These are phyloP conservation scores for Zostera marina DNA, from an alignment of 116 monocot species.

Conservation along the genomic window DNA sequence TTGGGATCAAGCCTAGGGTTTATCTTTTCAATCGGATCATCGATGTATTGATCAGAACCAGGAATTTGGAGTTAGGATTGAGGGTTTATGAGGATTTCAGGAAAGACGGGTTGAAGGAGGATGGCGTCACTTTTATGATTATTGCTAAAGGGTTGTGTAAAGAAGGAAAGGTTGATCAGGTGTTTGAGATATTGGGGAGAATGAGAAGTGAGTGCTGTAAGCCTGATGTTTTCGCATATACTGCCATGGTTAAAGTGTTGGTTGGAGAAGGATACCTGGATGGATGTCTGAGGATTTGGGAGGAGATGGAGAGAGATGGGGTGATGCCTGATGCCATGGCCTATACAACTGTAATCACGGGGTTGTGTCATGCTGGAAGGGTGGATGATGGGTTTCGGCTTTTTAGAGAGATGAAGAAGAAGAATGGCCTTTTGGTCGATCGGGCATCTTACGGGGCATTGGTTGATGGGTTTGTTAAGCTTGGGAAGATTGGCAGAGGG, in stretches of 20 bases:
- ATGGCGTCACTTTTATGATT: conserved; percentile 66
- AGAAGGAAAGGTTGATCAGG: conserved; percentile 31
- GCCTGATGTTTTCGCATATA: conserved; percentile 82
- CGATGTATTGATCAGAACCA: conserved; percentile 29
- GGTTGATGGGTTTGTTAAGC: conserved; percentile 44
- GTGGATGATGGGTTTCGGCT: conserved; percentile 29
- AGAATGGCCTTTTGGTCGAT: conserved; percentile 50
- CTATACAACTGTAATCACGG: conserved; percentile 41
- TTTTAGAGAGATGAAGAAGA: conserved; percentile 52
- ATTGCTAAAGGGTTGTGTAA: conserved; percentile 55
- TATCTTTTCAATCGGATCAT: conserved; percentile 70
- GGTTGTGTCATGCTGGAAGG: conserved; percentile 37
- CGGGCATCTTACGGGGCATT: conserved; percentile 42
- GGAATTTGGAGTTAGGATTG: conserved; percentile 56
- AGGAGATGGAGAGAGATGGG: conserved; percentile 48
- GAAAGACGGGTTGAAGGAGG: conserved; percentile 41
- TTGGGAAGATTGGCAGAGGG: conserved; percentile 30
- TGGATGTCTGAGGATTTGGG: conserved; percentile 75
- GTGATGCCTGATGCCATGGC: conserved; percentile 62
- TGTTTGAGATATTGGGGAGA: conserved; percentile 27
- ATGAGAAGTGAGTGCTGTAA: conserved; percentile 51
- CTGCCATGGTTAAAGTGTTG: conserved; percentile 59
- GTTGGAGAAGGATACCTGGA: conserved; percentile 28
- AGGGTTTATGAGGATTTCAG: conserved; percentile 40
- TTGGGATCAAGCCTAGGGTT: conserved; percentile 34